Base-by-base conservation (phyloP, 805 yeast species). In the Cyberlindnera subsufficiens region DNA sequence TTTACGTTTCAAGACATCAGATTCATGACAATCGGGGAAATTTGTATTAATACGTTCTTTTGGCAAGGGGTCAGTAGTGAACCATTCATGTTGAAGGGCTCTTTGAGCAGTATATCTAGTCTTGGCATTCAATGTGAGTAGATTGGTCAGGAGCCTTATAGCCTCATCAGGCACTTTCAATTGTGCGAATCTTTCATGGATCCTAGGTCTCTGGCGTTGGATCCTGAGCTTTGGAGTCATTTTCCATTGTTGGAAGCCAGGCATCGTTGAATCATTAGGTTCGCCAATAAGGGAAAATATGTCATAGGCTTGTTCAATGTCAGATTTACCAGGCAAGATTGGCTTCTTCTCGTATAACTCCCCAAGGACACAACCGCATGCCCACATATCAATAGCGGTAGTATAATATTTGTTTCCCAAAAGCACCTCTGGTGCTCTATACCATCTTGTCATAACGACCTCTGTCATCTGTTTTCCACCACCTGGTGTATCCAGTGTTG, bases 311-410 rank as follows among this genome's bases (percentile, higher is more conserved):
- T 93, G 99, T 60, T 91, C 95, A 10, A 83, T 61, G 60, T 93
- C 99, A 1, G 93, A 75, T 35, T 75, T 68, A 0, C 99, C 99
- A 34, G 82, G 89, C 38, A 93, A 61, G 14, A 93, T 83, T 1
- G 99, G 99, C 51, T 75, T 78, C 47, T 78, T 75, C 29, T 78
- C 79, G 64, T 85, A 91, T 57, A 90, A 72, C 64, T 93, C 99
- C 0, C 88, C 99, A 58, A 93, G 82, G 0, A 93, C 91, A 65
- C 99, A 93, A 1, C 98, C 98, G 17, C 87, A 76, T 0, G 98
- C 97, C 99, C 99, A 93, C 66, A 93, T 75, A 64, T 93, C 99
- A 11, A 91, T 91, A 0, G 98, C 95, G 0, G 97, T 86, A 2
- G 97, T 89, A 61, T 91, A 91, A 45, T 75, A 69, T 52, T 84